phyloP scores from a whole-genome alignment of 441 rosid genomes.

The Eruca vesicaria region DNA sequence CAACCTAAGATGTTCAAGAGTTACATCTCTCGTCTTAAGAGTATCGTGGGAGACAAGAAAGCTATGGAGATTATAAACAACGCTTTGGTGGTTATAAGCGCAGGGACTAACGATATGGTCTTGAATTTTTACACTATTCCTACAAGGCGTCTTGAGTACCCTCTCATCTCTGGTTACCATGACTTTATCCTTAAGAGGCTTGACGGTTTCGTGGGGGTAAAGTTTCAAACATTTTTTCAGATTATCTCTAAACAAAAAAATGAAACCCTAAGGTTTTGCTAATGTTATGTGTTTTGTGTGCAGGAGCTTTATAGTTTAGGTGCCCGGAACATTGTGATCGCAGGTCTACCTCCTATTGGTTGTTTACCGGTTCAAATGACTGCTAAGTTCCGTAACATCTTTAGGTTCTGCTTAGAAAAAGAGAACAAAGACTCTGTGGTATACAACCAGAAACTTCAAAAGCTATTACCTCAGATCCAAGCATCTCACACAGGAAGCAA shows the following conservation, averaged over 20 bases:
- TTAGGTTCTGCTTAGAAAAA: conserved; percentile 36
- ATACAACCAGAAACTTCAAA: conserved; percentile 54
- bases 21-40: conserved; percentile 42
- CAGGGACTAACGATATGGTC: conserved; percentile 54
- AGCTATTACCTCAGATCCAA: conserved; percentile 36
- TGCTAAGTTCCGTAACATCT: conserved; percentile 5
- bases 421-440: conserved; percentile 48
- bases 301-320: conserved; percentile 48
- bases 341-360: conserved; percentile 57
- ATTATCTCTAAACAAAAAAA: neutral
- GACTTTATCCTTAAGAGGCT: conserved; percentile 41
- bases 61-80: conserved; percentile 38
- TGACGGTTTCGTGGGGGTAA: conserved; percentile 42
- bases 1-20: conserved; percentile 46
- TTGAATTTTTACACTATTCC: conserved; percentile 47
- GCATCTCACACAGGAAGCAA: conserved; percentile 38
- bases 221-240: neutral
- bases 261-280: neutral
- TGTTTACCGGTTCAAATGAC: conserved; percentile 63
- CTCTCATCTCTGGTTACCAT: conserved; percentile 38
- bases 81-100: conserved; percentile 47
- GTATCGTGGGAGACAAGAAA: conserved; percentile 45
- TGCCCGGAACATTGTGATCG: conserved; percentile 39
- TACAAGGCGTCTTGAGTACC: conserved; percentile 38
- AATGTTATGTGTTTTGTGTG: neutral